Evolutionary conservation across 495 filamentous ascomycete species (phyloP).

Genomic region (Thozetella sp.): DNA sequence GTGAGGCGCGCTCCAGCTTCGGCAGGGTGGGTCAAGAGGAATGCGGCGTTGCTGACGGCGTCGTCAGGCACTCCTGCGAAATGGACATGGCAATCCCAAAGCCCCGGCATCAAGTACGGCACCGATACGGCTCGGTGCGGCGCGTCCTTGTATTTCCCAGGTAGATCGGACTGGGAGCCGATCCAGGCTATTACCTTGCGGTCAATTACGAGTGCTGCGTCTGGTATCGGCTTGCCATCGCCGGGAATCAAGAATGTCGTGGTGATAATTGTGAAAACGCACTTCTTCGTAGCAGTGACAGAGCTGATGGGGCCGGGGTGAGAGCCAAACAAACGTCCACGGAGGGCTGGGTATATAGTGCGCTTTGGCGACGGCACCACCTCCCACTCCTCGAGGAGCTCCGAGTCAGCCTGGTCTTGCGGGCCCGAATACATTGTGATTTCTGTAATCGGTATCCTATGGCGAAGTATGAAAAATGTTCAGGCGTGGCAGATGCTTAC

Average conservation of each 20-base stretch:
- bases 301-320: background rate
- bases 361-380: background rate
- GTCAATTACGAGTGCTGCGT: slow-evolving; percentile 38
- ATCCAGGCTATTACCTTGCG: slow-evolving; percentile 37
- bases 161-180: slow-evolving; percentile 25
- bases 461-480: too few species aligned
- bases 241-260: slow-evolving; percentile 40
- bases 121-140: slow-evolving; percentile 19
- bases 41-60: slow-evolving; percentile 2
- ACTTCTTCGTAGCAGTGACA: slow-evolving; percentile 7
- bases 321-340: background rate
- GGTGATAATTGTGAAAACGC: slow-evolving; percentile 25
- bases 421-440: background rate
- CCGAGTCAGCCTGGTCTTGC: background rate
- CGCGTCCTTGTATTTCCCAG: slow-evolving; percentile 22
- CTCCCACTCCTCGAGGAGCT: background rate
- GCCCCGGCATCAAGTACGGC: slow-evolving; percentile 46
- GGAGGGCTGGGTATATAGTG: background rate
- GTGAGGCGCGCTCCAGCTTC: slow-evolving; percentile 36
- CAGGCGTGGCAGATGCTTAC: too few species aligned
- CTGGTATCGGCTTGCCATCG: slow-evolving; percentile 29
- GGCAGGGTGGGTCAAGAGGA: slow-evolving; percentile 21
- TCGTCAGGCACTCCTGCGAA: slow-evolving; percentile 17
- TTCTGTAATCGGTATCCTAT: too few species aligned
- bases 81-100: slow-evolving; percentile 54